phyloP scores from a whole-genome alignment of 352 stramenopile genomes.

The Phytopythium mirpurense region DNA sequence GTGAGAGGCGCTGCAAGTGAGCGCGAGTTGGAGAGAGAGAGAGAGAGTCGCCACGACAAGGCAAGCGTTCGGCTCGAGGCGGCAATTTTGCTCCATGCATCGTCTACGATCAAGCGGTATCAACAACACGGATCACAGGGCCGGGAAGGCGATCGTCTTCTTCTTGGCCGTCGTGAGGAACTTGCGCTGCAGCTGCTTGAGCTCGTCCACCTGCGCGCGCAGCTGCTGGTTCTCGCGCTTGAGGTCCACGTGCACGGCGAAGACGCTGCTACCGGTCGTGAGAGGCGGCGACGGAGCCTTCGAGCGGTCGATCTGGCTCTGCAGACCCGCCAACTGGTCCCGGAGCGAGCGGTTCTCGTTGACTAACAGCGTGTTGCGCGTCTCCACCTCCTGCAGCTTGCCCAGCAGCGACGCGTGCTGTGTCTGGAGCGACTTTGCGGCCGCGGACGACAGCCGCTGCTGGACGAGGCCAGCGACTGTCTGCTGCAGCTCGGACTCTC shows the following conservation, averaged over 20 bases:
- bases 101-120: too few relatives aligned
- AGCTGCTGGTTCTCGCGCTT: slow-evolving; percentile 74
- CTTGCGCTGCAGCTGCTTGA: slow-evolving; percentile 60
- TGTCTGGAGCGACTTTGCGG: slow-evolving; percentile 11
- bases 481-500: slow-evolving; percentile 12
- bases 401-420: slow-evolving; percentile 4
- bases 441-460: slow-evolving; percentile 2
- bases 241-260: slow-evolving; percentile 66
- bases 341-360: slow-evolving; percentile 27
- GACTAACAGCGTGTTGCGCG: slow-evolving; percentile 16
- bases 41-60: neutral
- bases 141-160: slow-evolving; percentile 62
- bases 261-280: slow-evolving; percentile 27
- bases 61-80: neutral
- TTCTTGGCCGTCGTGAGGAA: slow-evolving; percentile 73
- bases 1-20: too few relatives aligned
- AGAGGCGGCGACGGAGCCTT: slow-evolving; percentile 13
- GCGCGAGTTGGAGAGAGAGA: slow-evolving; percentile 22
- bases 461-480: slow-evolving; percentile 6
- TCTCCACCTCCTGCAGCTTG: slow-evolving; percentile 14
- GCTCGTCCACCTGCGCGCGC: slow-evolving; percentile 56
- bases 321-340: slow-evolving; percentile 30
- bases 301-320: slow-evolving; percentile 26
- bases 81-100: slow-evolving; percentile 14
- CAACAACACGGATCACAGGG: too few relatives aligned